Evolutionary conservation across 371 early-diverging fungal genomes (phyloP).

Genomic region (Syncephalis fuscata): DNA sequence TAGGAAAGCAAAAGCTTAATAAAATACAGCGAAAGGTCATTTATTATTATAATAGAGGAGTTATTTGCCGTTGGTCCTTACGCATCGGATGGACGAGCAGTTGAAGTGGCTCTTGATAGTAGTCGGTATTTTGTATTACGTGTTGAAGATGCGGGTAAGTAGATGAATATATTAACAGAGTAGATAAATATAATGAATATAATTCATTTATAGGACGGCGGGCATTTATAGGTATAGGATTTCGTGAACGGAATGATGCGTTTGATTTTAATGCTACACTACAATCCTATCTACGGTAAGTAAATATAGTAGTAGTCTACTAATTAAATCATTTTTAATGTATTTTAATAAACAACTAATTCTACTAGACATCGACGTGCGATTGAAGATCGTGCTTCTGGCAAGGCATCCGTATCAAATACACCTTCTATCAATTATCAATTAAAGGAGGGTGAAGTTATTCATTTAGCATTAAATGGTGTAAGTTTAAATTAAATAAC

Average conservation of each 20-base stretch:
- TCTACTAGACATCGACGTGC: slow-evolving; percentile 44
- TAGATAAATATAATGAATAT: background rate
- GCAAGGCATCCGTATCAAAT: slow-evolving; percentile 18
- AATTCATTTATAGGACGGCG: slow-evolving; percentile 29
- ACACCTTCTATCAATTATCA: slow-evolving; percentile 62
- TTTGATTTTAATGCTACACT: slow-evolving; percentile 89
- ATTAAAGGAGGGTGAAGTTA: slow-evolving; percentile 72
- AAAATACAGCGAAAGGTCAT: no score
- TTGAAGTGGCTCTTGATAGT: slow-evolving; percentile 81
- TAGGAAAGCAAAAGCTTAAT: slow-evolving; percentile 4
- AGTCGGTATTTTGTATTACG: slow-evolving; percentile 84
- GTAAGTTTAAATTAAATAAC: no score
- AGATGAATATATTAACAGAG: background rate
- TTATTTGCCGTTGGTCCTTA: slow-evolving; percentile 75
- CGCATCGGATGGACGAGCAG: slow-evolving; percentile 43
- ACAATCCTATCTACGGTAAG: slow-evolving; percentile 69
- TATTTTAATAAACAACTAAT: no score
- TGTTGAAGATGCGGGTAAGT: slow-evolving; percentile 55
- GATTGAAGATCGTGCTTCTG: slow-evolving; percentile 26
- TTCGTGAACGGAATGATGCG: slow-evolving; percentile 64
- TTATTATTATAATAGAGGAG: slow-evolving; percentile 32
- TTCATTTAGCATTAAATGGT: slow-evolving; percentile 50
- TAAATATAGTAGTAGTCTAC: no score
- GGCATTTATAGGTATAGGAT: slow-evolving; percentile 82
- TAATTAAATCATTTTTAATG: no score